Evolutionary conservation across 1,139 yeast genomes (phyloP).

Genomic region (Saccharomyces hybrid): DNA sequence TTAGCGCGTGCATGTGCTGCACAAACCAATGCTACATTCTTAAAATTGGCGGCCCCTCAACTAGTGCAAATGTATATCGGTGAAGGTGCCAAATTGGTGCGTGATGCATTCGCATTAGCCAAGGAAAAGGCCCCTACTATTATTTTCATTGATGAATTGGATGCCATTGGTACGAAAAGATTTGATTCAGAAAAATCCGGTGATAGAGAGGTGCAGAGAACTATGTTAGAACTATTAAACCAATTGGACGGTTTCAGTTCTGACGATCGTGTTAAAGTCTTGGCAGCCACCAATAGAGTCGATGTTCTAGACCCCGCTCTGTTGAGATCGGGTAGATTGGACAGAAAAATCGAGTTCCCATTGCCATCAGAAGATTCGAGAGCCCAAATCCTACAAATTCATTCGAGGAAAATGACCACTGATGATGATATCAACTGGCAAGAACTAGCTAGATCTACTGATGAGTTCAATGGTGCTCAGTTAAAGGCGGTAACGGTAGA

Average conservation of each 20-base stretch:
- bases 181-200: conserved; percentile 96
- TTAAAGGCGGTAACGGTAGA: conserved; percentile 96
- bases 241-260: conserved; percentile 98
- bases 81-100: conserved; percentile 95
- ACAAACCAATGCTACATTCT: conserved; percentile 94
- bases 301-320: conserved; percentile 96
- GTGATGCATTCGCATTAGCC: conserved; percentile 98
- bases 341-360: conserved; percentile 95
- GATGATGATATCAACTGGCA: conserved; percentile 95
- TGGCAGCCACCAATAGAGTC: conserved; percentile 97
- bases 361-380: conserved; percentile 95
- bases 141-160: conserved; percentile 93
- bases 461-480: conserved; percentile 98
- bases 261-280: conserved; percentile 91
- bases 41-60: conserved; percentile 96
- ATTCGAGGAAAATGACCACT: conserved; percentile 91
- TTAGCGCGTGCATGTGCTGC: conserved; percentile 99
- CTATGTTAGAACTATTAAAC: conserved; percentile 93
- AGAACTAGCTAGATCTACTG: conserved; percentile 94
- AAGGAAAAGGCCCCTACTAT: conserved; percentile 98
- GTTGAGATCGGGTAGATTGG: conserved; percentile 93
- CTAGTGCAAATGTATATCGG: conserved; percentile 98
- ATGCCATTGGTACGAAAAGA: conserved; percentile 97
- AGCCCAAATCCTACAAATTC: conserved; percentile 92
- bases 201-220: conserved; percentile 97